Evolutionary conservation across 1,284 basidiomycete genomes (phyloP).

Genomic region (Cryptococcus sp.): DNA sequence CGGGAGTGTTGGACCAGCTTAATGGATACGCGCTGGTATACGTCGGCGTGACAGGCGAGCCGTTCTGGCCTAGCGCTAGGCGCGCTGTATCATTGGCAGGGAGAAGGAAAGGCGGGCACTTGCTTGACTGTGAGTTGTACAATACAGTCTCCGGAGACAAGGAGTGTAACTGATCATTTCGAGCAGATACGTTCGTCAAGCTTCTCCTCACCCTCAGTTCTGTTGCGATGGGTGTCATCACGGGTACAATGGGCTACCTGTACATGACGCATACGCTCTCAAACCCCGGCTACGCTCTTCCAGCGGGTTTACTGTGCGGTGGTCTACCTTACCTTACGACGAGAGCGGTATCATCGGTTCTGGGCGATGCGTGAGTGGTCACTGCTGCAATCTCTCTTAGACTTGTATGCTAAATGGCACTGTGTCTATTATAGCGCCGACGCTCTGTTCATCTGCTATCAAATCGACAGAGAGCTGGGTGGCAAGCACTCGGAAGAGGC

Average conservation of each 20-base stretch:
- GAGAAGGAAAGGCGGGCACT: constrained; percentile 45
- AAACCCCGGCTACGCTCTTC: constrained; percentile 74
- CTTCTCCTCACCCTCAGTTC: constrained; percentile 65
- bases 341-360: constrained; percentile 75
- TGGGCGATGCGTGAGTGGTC: constrained; percentile 69
- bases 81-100: constrained; percentile 60
- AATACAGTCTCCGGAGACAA: background rate
- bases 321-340: constrained; percentile 78
- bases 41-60: constrained; percentile 79
- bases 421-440: constrained; percentile 58
- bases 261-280: constrained; percentile 80
- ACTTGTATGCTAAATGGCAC: constrained; percentile 9
- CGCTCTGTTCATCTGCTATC: constrained; percentile 83
- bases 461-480: constrained; percentile 77
- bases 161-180: constrained; percentile 1
- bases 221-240: constrained; percentile 73
- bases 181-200: constrained; percentile 65
- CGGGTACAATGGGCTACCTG: constrained; percentile 77
- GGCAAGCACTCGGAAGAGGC: constrained; percentile 67
- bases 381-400: background rate
- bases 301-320: constrained; percentile 74
- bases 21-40: constrained; percentile 83
- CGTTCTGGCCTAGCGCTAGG: constrained; percentile 75
- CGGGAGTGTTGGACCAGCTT: constrained; percentile 68
- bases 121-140: constrained; percentile 49